phyloP scores from a whole-genome alignment of 2,329 filamentous ascomycete species.

The Pyrenochaeta sp. region DNA sequence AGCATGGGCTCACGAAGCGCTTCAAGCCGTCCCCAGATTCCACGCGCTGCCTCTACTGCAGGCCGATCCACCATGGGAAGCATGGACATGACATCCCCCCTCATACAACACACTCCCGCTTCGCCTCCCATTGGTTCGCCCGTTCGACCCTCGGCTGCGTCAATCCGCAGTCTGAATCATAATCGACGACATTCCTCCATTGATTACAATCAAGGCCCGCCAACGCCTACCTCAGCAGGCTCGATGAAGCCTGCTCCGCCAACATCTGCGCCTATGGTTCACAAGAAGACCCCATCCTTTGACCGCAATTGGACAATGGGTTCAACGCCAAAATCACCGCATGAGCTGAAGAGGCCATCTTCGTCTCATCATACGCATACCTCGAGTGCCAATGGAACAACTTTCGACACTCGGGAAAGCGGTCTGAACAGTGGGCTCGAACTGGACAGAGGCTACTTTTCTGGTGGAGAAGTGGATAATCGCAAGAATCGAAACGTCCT shows the following conservation, averaged over 20 bases:
- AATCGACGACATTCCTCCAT: constrained; percentile 88
- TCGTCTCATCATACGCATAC: constrained; percentile 43
- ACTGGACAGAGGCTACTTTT: constrained; percentile 90
- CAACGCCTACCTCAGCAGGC: constrained; percentile 28
- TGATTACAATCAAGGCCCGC: constrained; percentile 64
- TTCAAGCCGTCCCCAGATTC: constrained; percentile 34
- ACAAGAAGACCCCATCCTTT: constrained; percentile 65
- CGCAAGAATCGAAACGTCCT: constrained; percentile 76
- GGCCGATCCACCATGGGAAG: constrained; percentile 36
- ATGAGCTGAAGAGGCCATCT: constrained; percentile 39
- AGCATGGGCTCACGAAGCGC: constrained; percentile 35
- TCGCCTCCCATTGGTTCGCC: constrained; percentile 51
- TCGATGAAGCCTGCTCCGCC: constrained; percentile 26
- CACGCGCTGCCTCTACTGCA: constrained; percentile 43
- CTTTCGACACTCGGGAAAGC: constrained; percentile 34
- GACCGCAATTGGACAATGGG: constrained; percentile 67
- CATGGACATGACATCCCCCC: constrained; percentile 51
- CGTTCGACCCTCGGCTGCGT: constrained; percentile 76
- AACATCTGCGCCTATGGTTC: constrained; percentile 40
- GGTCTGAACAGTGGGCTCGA: constrained; percentile 58
- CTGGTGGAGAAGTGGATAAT: constrained; percentile 81
- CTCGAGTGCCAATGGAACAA: constrained; percentile 37
- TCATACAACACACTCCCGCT: constrained; percentile 53
- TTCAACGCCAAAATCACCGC: constrained; percentile 39
- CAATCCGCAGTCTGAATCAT: constrained; percentile 81